A percentile compares a stretch with the other conserved stretches of the same genome.
These are phyloP conservation scores for Capsicum chinense DNA, from an alignment of 257 asterid species.

Conservation along the genomic window DNA sequence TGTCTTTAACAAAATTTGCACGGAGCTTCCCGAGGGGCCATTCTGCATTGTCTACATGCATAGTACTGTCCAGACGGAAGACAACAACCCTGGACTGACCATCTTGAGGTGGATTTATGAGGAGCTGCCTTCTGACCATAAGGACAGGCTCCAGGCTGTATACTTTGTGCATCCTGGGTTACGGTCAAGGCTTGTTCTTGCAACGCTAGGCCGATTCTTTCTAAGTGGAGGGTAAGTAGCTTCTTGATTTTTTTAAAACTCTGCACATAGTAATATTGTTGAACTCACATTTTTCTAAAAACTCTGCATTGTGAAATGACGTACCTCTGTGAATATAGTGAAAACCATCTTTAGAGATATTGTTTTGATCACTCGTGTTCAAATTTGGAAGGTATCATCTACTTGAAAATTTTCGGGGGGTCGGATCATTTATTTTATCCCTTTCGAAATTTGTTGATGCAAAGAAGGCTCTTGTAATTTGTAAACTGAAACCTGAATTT, in stretches of 20 bases:
- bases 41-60: slow-evolving; percentile 92
- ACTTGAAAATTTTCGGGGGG: too few relatives aligned
- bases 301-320: not conserved
- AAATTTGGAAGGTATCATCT: too few relatives aligned
- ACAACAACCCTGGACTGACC: slow-evolving; percentile 87
- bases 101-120: slow-evolving; percentile 94
- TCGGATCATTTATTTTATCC: not conserved
- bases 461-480: not conserved
- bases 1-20: slow-evolving; percentile 63
- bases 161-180: slow-evolving; percentile 96
- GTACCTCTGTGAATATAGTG: not conserved
- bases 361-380: too few relatives aligned
- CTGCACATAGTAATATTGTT: slow-evolving; percentile 10
- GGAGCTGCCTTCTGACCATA: slow-evolving; percentile 69
- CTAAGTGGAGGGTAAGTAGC: slow-evolving; percentile 86
- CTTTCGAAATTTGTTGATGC: not conserved
- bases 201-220: slow-evolving; percentile 87
- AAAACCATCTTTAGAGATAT: too few relatives aligned
- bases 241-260: not conserved
- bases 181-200: slow-evolving; percentile 80
- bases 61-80: slow-evolving; percentile 77
- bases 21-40: slow-evolving; percentile 73
- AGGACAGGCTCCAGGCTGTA: slow-evolving; percentile 81
- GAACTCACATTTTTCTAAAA: not conserved
- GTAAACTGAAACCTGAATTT: not conserved